A percentile compares a stretch with the other conserved stretches of the same genome.
Evolutionary conservation across 1,284 basidiomycete species (phyloP).

Genomic region (Ceratobasidium sp.): DNA sequence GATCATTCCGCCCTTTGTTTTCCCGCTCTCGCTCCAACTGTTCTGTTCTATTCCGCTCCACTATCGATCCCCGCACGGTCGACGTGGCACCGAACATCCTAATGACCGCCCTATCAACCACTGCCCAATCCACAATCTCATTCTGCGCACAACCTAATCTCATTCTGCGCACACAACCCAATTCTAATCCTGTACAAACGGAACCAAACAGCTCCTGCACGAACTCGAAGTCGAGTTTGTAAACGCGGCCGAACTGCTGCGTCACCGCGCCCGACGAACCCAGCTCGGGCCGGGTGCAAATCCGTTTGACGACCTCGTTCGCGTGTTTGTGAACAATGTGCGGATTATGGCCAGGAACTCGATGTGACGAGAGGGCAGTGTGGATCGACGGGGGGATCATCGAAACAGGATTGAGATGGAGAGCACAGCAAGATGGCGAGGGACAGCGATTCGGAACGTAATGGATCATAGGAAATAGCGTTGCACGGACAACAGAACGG

Average conservation of each 20-base stretch:
- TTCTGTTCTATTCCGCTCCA: conserved; percentile 5
- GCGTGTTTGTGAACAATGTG: conserved; percentile 56
- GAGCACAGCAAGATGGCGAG: no score
- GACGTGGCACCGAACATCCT: no score
- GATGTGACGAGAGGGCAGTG: not conserved
- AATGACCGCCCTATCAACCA: no score
- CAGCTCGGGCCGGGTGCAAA: conserved; percentile 51
- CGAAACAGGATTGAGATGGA: no score
- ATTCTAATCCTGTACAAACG: no score
- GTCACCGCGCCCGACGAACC: conserved; percentile 47
- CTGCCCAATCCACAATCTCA: no score
- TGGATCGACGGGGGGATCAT: not conserved
- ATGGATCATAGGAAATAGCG: no score
- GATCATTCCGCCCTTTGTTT: conserved; percentile 12
- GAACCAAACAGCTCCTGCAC: conserved; percentile 51
- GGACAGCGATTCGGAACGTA: no score
- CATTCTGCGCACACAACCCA: no score
- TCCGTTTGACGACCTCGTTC: conserved; percentile 55
- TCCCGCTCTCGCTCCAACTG: not conserved
- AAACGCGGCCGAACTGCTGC: conserved; percentile 55
- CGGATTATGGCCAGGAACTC: conserved; percentile 54
- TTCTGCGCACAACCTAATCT: conserved; percentile 6
- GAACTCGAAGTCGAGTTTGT: conserved; percentile 64
- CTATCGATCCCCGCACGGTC: conserved; percentile 5
- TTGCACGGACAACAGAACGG: no score